These are phyloP conservation scores for Rhynchosporium secalis DNA, from an alignment of 2,329 filamentous ascomycete genomes.

Conservation along the genomic window DNA sequence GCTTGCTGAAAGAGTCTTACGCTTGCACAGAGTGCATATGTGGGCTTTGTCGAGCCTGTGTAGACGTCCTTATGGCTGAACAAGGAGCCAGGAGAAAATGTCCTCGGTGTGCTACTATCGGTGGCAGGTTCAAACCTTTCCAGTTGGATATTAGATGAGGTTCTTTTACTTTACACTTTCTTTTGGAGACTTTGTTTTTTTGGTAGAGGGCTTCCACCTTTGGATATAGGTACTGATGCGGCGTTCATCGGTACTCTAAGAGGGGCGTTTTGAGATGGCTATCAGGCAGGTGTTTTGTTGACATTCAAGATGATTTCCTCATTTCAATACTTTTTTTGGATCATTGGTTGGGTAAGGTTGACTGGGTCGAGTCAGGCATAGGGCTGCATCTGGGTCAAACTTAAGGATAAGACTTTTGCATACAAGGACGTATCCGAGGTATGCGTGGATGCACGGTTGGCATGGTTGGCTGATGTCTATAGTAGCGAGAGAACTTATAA, in stretches of 20 bases:
- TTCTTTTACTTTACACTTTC: not conserved
- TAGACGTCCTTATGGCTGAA: slow-evolving; percentile 75
- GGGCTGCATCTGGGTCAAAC: slow-evolving; percentile 5
- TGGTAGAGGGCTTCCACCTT: not conserved
- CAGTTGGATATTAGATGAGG: slow-evolving; percentile 73
- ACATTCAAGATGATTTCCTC: not conserved
- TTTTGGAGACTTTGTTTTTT: not conserved
- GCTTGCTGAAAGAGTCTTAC: slow-evolving; percentile 78
- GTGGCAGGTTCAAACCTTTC: slow-evolving; percentile 80
- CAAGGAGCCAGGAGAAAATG: slow-evolving; percentile 76
- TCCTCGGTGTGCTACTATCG: slow-evolving; percentile 76
- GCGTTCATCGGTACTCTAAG: not conserved
- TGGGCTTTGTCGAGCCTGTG: slow-evolving; percentile 85
- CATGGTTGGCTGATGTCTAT: slow-evolving; percentile 10
- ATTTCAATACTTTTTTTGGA: not conserved
- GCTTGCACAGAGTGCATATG: slow-evolving; percentile 97
- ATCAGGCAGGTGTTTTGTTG: not conserved
- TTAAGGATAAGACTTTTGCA: slow-evolving; percentile 8
- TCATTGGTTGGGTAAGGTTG: not conserved
- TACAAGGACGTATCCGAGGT: not conserved
- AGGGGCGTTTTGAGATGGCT: slow-evolving; percentile 6
- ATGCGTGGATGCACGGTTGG: slow-evolving; percentile 12
- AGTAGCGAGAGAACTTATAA: not conserved
- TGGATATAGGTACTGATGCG: not conserved
- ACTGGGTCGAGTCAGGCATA: not conserved